Evolutionary conservation across 2,329 filamentous ascomycete species (phyloP).

Genomic region (Pyrenophora seminiperda): DNA sequence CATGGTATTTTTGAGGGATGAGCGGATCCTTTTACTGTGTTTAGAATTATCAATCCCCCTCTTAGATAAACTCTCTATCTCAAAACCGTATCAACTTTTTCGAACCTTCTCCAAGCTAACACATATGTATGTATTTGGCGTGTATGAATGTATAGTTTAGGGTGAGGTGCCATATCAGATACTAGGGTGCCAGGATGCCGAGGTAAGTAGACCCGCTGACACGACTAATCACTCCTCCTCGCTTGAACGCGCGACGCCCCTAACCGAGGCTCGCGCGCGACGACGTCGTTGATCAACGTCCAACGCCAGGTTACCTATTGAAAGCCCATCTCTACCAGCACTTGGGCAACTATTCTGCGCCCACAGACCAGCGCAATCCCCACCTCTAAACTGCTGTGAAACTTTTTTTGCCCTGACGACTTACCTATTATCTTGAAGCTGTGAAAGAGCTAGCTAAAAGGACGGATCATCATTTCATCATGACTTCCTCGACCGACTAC

Average conservation of each 20-base stretch:
- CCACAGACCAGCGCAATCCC: too few species aligned
- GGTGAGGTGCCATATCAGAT: conserved; percentile 12
- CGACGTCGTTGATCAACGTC: not conserved
- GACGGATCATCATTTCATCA: conserved; percentile 9
- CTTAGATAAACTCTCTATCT: not conserved
- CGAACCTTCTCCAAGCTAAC: too few species aligned
- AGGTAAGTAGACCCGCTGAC: conserved; percentile 15
- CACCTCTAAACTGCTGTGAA: too few species aligned
- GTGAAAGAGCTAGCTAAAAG: not conserved
- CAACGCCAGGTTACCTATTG: not conserved
- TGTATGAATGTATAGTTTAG: not conserved
- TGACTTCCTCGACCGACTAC: conserved; percentile 38
- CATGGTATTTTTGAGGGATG: conserved; percentile 87
- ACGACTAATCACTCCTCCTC: not conserved
- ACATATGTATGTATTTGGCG: not conserved
- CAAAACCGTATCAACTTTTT: too few species aligned
- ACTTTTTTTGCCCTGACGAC: too few species aligned
- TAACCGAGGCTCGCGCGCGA: too few species aligned
- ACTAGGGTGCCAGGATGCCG: too few species aligned
- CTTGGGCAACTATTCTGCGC: too few species aligned
- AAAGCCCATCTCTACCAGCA: too few species aligned
- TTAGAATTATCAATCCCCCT: not conserved
- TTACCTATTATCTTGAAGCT: too few species aligned
- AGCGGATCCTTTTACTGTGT: not conserved
- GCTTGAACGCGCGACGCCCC: not conserved